Evolutionary conservation across 2,329 filamentous ascomycete genomes (phyloP).

Genomic region (Corinectria fuckeliana): DNA sequence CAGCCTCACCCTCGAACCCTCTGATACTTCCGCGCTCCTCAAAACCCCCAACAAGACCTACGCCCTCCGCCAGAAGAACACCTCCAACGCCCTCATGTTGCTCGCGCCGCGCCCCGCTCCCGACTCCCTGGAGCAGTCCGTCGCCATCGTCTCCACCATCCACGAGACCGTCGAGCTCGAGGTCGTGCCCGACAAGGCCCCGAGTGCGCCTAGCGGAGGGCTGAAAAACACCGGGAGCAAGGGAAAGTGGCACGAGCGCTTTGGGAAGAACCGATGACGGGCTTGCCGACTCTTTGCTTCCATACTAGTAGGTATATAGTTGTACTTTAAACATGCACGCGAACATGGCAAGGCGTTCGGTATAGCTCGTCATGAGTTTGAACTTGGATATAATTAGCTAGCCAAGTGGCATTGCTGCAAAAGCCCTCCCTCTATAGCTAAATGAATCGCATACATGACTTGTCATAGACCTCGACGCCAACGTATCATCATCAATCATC

Average conservation of each 20-base stretch:
- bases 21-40: conserved; percentile 58
- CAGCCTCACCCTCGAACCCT: conserved; percentile 58
- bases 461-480: conserved; percentile 3
- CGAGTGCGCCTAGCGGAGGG: conserved; percentile 29
- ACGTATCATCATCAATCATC: not conserved
- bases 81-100: conserved; percentile 69
- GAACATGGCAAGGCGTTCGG: conserved; percentile 1
- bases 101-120: conserved; percentile 45
- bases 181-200: conserved; percentile 44
- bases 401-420: not conserved
- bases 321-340: not conserved
- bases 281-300: too few relatives aligned
- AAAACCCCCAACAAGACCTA: conserved; percentile 60
- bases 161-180: conserved; percentile 70
- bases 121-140: conserved; percentile 39
- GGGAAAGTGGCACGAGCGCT: conserved; percentile 68
- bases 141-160: conserved; percentile 61
- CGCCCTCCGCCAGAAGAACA: conserved; percentile 69
- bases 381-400: not conserved
- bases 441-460: not conserved
- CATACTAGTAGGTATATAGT: too few relatives aligned
- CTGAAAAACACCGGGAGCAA: conserved; percentile 40
- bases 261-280: conserved; percentile 56
- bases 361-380: not conserved
- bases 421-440: not conserved